A percentile compares a stretch with the other conserved stretches of the same genome.
phyloP scores from a whole-genome alignment of 441 rosid genomes.

The Populus hybrid region DNA sequence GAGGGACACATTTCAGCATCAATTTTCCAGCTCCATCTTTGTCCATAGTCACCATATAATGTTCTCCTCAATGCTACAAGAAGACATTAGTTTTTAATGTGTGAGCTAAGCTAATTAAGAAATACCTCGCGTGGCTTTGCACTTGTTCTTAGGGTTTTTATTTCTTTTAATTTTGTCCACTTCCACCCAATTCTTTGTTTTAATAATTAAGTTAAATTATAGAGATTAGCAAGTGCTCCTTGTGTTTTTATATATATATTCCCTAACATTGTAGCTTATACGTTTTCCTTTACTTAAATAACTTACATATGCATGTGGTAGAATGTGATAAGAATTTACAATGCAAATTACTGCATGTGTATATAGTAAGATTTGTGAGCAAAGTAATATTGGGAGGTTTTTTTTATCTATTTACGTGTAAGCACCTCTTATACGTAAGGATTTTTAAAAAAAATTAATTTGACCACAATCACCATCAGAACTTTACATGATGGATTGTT shows the following conservation, averaged over 20 bases:
- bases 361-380: background rate
- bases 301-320: background rate
- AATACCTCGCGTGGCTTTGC: slow-evolving; percentile 2
- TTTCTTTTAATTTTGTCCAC: slow-evolving; percentile 3
- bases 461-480: background rate
- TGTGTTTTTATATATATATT: too few species aligned
- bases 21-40: slow-evolving; percentile 26
- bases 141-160: slow-evolving; percentile 2
- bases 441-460: too few species aligned
- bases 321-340: background rate
- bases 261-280: background rate
- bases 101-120: background rate
- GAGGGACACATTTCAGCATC: slow-evolving; percentile 21
- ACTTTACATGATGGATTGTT: too few species aligned
- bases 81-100: background rate
- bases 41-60: background rate
- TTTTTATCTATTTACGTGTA: background rate
- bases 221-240: too few species aligned
- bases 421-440: background rate
- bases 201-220: background rate
- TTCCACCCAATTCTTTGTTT: background rate
- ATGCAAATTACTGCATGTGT: background rate
- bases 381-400: background rate
- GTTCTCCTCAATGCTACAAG: background rate
- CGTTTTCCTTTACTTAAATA: background rate